Conservation (phyloP, 2,329 filamentous ascomycete genomes). For the Pseudogymnoascus sp. region DNA sequence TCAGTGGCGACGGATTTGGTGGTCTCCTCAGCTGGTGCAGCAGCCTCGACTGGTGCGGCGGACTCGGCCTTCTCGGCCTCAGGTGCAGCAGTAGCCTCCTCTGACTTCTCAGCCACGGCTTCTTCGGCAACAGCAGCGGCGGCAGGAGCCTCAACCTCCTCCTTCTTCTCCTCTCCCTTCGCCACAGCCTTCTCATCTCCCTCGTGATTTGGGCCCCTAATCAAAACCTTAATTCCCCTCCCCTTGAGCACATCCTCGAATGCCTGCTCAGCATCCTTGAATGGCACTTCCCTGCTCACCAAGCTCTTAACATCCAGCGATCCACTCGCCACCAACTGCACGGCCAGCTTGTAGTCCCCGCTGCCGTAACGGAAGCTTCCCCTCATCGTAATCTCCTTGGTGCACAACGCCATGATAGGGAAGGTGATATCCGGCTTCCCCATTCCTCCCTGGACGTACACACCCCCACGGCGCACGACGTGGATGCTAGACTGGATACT, state of each 20-base stretch:
- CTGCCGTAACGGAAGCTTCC: conserved; percentile 86
- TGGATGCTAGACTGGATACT: conserved; percentile 72
- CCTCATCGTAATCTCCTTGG: conserved; percentile 80
- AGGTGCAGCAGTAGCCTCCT: background rate
- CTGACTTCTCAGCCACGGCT: background rate
- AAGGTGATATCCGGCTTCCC: conserved; percentile 81
- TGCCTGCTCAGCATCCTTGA: conserved; percentile 76
- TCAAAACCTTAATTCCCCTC: conserved; percentile 66
- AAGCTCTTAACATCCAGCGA: conserved; percentile 77
- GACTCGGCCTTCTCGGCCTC: background rate
- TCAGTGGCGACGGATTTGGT: background rate
- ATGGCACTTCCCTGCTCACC: conserved; percentile 70
- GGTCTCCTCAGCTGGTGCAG: background rate
- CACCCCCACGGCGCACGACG: conserved; percentile 63
- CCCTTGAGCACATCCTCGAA: conserved; percentile 83
- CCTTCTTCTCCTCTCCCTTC: conserved; percentile 1
- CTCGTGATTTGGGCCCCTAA: conserved; percentile 60
- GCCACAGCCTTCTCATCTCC: background rate
- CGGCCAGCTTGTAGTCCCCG: conserved; percentile 73
- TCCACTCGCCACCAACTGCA: conserved; percentile 67
- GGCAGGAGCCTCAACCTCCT: background rate
- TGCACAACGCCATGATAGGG: conserved; percentile 83
- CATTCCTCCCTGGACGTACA: conserved; percentile 85
- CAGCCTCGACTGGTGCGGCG: background rate
- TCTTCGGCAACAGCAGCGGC: background rate